Evolutionary conservation across 805 yeast species (phyloP), one percentile per base, ranked within the genome.

Genomic region (Hanseniaspora taiwanica): DNA sequence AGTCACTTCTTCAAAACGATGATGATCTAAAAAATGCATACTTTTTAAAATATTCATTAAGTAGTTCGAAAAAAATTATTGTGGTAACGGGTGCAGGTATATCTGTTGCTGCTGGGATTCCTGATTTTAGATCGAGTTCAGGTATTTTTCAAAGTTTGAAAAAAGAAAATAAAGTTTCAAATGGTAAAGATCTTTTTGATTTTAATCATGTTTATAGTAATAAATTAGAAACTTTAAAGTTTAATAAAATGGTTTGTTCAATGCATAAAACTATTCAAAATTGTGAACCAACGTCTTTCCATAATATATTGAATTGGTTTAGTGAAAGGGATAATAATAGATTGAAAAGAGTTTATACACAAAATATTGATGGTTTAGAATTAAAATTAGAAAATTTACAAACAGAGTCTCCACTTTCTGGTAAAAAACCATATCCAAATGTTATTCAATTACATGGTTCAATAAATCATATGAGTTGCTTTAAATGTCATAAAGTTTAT

Each of bases 61-160:
- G 54, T 25, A 66, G 78, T 48, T 67, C 87, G 23, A 72, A 68
- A 46, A 69, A 71, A 45, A 63, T 78, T 23, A 68, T 83, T 2
- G 72, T 79, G 21, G 68, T 86, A 21, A 74, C 87, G 1, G 96
- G 96, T 9, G 96, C 96, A 14, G 96, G 96, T 2, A 74, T 83
- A 16, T 83, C 94, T 10, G 91, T 87, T 40, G 80, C 81, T 21
- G 84, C 94, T 1, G 96, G 96, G 4, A 86, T 85, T 31, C 95
- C 95, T 3, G 91, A 81, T 51, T 81, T 85, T 53, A 63, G 96
- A 54, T 81, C 93, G 6, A 72, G 84, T 1, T 64, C 76, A 44
- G 94, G 94, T 1, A 66, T 86, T 37, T 83, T 86, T 54, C 71
- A 73, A 41, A 72, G 73, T 12, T 56, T 74, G 31, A 62, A 64